Percentiles rank a stretch among this genome's conserved stretches.
Conservation (phyloP, 805 yeast genomes). For the Lipomyces spencermartinsiae region DNA sequence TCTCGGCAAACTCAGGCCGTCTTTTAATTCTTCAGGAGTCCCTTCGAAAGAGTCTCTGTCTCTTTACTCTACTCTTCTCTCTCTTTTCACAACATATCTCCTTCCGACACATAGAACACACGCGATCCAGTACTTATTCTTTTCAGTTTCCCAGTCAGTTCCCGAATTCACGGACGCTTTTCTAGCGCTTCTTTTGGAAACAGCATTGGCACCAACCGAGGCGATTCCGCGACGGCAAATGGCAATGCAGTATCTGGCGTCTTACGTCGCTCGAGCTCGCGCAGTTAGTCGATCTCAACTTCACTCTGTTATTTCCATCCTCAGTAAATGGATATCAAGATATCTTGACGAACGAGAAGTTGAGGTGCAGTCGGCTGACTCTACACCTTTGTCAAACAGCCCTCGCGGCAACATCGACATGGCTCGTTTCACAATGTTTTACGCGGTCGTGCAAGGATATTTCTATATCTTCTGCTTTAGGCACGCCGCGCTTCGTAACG, state of each 20-base stretch:
- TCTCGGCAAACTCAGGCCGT: conserved; percentile 56
- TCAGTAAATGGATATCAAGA: conserved; percentile 81
- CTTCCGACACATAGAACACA: conserved; percentile 92
- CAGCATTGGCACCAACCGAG: conserved; percentile 74
- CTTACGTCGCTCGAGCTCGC: conserved; percentile 87
- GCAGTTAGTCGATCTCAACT: conserved; percentile 74
- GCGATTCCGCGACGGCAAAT: conserved; percentile 78
- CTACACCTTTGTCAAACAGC: neutral
- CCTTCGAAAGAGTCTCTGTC: conserved; percentile 71
- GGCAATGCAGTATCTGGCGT: conserved; percentile 89
- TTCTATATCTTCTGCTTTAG: conserved; percentile 92
- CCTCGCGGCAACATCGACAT: conserved; percentile 54
- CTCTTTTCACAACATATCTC: conserved; percentile 79
- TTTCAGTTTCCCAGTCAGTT: conserved; percentile 80
- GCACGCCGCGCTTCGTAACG: conserved; percentile 60
- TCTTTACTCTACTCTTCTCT: conserved; percentile 73
- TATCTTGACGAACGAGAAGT: conserved; percentile 83
- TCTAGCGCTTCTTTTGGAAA: conserved; percentile 79
- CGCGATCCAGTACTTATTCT: conserved; percentile 82
- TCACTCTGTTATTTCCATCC: conserved; percentile 78
- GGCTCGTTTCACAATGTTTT: conserved; percentile 88
- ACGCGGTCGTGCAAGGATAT: conserved; percentile 88
- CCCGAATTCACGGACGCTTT: conserved; percentile 85
- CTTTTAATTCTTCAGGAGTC: conserved; percentile 56
- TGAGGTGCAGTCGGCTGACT: conserved; percentile 60